Evolutionary conservation across 2,329 filamentous ascomycete genomes (phyloP).

Genomic region (Pestalotiopsis sp.): DNA sequence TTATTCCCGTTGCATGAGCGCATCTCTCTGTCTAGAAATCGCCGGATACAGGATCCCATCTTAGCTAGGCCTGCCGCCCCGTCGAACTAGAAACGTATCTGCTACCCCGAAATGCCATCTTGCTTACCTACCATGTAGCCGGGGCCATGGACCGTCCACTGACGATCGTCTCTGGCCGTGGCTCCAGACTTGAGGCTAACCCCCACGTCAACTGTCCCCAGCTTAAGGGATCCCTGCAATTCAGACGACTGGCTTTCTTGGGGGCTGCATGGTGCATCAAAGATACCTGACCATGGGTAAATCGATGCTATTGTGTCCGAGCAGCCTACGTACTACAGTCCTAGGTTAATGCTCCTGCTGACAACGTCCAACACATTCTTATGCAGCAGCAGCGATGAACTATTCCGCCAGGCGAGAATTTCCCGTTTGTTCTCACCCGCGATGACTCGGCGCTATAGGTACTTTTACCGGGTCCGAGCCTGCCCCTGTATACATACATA

Average conservation of each 20-base stretch:
- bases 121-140: background rate
- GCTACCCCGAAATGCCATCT: background rate
- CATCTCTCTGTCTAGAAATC: background rate
- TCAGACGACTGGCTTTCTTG: background rate
- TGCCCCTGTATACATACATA: background rate
- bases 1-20: background rate
- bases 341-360: background rate
- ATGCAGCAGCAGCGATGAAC: background rate
- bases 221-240: background rate
- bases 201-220: conserved; percentile 4
- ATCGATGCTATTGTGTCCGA: background rate
- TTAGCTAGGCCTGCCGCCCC: conserved; percentile 1
- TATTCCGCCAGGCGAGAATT: background rate
- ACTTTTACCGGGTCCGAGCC: background rate
- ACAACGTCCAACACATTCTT: background rate
- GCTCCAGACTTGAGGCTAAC: conserved; percentile 9
- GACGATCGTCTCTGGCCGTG: background rate
- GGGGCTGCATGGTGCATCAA: conserved; percentile 1
- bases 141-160: background rate
- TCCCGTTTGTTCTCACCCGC: background rate
- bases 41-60: background rate
- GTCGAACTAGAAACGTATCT: background rate
- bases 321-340: background rate
- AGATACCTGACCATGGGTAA: background rate
- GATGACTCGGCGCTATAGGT: background rate